Base-by-base conservation (phyloP, 1,284 basidiomycete genomes). In the Coniophora puteana region DNA sequence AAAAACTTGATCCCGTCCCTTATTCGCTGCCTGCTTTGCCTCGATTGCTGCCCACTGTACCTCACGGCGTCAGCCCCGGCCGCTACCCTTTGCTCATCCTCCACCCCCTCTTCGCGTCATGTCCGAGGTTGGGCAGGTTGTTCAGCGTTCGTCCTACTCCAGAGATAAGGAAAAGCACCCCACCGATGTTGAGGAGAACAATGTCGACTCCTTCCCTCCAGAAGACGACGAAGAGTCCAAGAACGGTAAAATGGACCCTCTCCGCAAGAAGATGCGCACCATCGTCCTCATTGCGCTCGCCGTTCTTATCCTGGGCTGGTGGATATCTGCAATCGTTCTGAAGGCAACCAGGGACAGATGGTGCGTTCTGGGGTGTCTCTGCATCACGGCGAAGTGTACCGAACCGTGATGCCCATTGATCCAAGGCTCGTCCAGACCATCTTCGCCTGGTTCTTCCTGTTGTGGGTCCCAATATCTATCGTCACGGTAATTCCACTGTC, bases 391-490 rank as follows among this genome's bases (percentile, higher is more conserved):
- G 48, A 35, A n/a, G n/a, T n/a, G n/a, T n/a, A n/a, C n/a, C n/a
- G n/a, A n/a, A n/a, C n/a, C n/a, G n/a, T n/a, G n/a, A n/a, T n/a
- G n/a, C n/a, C n/a, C n/a, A n/a, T n/a, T n/a, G n/a, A n/a, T n/a
- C 17, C 11, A 36, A 81, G 85, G 85, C 76, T 90, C 48, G 81
- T 85, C 6, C 85, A 89, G 61, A 85, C 86, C 0, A 36, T 89
- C 32, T 85, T 82, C 52, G 83, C 88, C 4, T 91, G 88, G 89
- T 78, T 78, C 41, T 89, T 89, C 66, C 67, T 89, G 48, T 47
- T 74, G 80, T 83, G 50, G 51, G 76, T 67, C 23, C 27, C 29
- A 6, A 6, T 18, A 41, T 22, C 22, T 25, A 29, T 4, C 10
- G 40, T 32, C n/a, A n/a, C n/a, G n/a, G n/a, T 35, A 20, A 28